A percentile compares a stretch with the other conserved stretches of the same genome.
Conservation (phyloP, 108 stramenopile species). For the Nitzschia sp. region DNA sequence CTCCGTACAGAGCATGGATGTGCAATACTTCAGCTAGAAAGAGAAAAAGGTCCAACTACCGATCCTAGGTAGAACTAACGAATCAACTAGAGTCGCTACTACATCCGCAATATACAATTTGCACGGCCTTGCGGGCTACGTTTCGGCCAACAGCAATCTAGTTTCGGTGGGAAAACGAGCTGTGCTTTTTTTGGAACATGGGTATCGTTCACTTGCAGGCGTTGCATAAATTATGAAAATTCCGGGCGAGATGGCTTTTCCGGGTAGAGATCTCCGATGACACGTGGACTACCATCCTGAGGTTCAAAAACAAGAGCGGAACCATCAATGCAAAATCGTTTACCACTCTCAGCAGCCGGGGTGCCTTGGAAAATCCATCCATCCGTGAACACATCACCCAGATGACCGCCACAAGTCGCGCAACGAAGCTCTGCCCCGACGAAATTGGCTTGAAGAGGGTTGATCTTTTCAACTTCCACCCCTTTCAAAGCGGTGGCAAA, state of each 20-base stretch:
- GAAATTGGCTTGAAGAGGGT: constrained; percentile 54
- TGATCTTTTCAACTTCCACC: constrained; percentile 78
- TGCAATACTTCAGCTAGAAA: no score
- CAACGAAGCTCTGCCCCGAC: constrained; percentile 84
- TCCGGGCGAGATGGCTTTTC: background rate
- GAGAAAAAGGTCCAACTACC: no score
- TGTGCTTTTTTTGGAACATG: no score
- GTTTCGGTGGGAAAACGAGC: no score
- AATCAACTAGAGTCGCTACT: no score
- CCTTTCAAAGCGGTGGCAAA: constrained; percentile 59
- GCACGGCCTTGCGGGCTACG: no score
- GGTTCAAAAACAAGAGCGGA: constrained; percentile 67
- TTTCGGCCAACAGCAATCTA: no score
- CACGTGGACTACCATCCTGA: constrained; percentile 2
- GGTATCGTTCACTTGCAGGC: no score
- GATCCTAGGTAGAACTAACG: no score
- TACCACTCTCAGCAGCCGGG: constrained; percentile 61
- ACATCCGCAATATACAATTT: no score
- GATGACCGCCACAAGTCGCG: constrained; percentile 61
- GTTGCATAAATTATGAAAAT: background rate
- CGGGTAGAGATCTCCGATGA: constrained; percentile 10
- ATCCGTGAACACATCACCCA: constrained; percentile 89
- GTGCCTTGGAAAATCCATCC: constrained; percentile 76
- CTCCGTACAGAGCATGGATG: no score
- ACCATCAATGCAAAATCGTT: constrained; percentile 85